phyloP scores from a whole-genome alignment of 768 basidiomycete genomes.

The Tulasnella sp. region DNA sequence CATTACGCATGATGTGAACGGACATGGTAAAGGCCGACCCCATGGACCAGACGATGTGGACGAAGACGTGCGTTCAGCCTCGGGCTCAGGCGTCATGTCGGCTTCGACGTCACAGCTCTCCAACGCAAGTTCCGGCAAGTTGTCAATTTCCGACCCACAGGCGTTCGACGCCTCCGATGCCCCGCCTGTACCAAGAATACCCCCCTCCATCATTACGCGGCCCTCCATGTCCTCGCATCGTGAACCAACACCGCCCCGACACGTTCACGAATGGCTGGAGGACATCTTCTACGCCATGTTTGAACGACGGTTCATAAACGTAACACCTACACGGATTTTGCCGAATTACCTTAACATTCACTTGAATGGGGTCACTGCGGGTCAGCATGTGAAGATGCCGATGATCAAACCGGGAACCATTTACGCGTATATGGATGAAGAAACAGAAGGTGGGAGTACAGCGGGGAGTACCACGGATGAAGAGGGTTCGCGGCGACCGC shows the following conservation, averaged over 20 bases:
- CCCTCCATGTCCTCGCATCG: background rate
- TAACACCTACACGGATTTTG: slow-evolving; percentile 5
- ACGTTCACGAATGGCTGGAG: slow-evolving; percentile 13
- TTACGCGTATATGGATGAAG: background rate
- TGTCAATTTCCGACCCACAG: background rate
- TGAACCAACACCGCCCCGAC: background rate
- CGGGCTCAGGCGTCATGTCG: slow-evolving; percentile 1
- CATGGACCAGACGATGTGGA: background rate
- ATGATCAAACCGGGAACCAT: slow-evolving; percentile 10
- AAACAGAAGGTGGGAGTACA: background rate
- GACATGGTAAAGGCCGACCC: background rate
- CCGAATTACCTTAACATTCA: slow-evolving; percentile 13
- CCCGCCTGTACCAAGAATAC: background rate
- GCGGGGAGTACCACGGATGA: background rate
- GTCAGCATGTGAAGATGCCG: slow-evolving; percentile 8
- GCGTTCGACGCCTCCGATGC: background rate
- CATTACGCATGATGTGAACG: background rate
- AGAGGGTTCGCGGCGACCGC: background rate
- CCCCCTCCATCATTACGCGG: background rate
- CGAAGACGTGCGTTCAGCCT: background rate
- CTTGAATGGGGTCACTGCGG: background rate
- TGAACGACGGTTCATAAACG: slow-evolving; percentile 13
- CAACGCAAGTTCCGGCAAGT: background rate
- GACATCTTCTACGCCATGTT: slow-evolving; percentile 11
- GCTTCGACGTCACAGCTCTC: background rate